A percentile compares a stretch with the other conserved stretches of the same genome.
phyloP scores from a whole-genome alignment of 2,329 filamentous ascomycete species.

The Fusarium incarnatum region DNA sequence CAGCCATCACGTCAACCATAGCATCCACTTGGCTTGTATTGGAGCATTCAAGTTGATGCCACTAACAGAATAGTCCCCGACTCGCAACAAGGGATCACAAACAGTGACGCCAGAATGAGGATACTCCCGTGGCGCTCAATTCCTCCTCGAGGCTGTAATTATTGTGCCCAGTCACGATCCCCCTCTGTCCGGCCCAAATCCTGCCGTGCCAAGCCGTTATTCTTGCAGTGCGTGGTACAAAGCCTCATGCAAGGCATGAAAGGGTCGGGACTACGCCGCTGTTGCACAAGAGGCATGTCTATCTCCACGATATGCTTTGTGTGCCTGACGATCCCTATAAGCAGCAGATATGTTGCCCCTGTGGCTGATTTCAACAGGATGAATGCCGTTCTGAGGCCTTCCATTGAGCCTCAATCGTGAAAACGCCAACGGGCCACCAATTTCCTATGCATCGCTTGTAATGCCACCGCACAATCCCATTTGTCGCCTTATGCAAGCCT shows the following conservation, averaged over 20 bases:
- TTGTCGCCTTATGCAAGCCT: conserved; percentile 21
- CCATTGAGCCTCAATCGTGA: not conserved
- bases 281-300: conserved; percentile 12
- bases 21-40: not conserved
- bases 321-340: conserved; percentile 30
- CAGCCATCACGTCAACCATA: not conserved
- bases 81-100: not conserved
- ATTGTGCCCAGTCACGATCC: not conserved
- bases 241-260: conserved; percentile 14
- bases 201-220: conserved; percentile 19
- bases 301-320: not conserved
- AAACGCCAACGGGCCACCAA: conserved; percentile 15
- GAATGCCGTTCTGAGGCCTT: conserved; percentile 13
- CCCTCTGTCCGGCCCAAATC: not conserved
- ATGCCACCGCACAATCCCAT: conserved; percentile 2
- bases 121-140: not conserved
- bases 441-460: conserved; percentile 23
- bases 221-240: not conserved
- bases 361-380: not conserved
- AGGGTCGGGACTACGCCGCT: not conserved
- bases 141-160: not conserved
- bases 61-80: not conserved
- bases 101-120: not conserved
- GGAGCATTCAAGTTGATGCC: not conserved
- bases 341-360: not conserved